Percentiles rank a stretch among this genome's conserved stretches.
Evolutionary conservation across 495 filamentous ascomycete species (phyloP).

Genomic region (Hypoxylon cercidicola): DNA sequence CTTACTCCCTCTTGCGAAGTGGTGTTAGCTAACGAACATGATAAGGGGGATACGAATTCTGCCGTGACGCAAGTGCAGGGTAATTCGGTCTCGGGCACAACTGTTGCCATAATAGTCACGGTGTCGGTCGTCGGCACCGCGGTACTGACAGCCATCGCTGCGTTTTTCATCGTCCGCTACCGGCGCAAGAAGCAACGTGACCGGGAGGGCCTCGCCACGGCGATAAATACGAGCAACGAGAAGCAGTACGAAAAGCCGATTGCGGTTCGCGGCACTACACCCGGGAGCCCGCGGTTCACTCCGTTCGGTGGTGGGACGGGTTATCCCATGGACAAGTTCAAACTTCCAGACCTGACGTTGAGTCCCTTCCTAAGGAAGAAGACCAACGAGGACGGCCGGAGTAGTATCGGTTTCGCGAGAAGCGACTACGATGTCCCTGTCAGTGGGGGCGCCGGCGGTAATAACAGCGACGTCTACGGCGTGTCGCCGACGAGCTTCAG

Average conservation of each 20-base stretch:
- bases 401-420: constrained; percentile 28
- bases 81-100: constrained; percentile 49
- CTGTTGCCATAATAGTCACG: constrained; percentile 47
- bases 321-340: constrained; percentile 40
- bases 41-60: constrained; percentile 42
- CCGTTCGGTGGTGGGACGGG: constrained; percentile 35
- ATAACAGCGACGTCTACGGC: constrained; percentile 23
- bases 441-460: background rate
- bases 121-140: constrained; percentile 53
- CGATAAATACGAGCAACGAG: constrained; percentile 16
- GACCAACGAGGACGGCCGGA: constrained; percentile 23
- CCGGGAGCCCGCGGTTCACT: constrained; percentile 36
- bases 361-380: constrained; percentile 34
- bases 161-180: constrained; percentile 49
- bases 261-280: constrained; percentile 36
- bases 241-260: constrained; percentile 24
- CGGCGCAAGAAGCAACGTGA: constrained; percentile 38
- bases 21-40: constrained; percentile 16
- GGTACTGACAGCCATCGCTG: constrained; percentile 48
- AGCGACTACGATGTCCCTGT: constrained; percentile 22
- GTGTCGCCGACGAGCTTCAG: constrained; percentile 33
- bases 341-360: constrained; percentile 36
- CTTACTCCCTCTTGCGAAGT: too few species aligned
- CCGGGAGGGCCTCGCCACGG: constrained; percentile 17
- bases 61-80: constrained; percentile 47